Evolutionary conservation across 2,329 filamentous ascomycete genomes (phyloP).

Genomic region (Calonectria fujianensis): DNA sequence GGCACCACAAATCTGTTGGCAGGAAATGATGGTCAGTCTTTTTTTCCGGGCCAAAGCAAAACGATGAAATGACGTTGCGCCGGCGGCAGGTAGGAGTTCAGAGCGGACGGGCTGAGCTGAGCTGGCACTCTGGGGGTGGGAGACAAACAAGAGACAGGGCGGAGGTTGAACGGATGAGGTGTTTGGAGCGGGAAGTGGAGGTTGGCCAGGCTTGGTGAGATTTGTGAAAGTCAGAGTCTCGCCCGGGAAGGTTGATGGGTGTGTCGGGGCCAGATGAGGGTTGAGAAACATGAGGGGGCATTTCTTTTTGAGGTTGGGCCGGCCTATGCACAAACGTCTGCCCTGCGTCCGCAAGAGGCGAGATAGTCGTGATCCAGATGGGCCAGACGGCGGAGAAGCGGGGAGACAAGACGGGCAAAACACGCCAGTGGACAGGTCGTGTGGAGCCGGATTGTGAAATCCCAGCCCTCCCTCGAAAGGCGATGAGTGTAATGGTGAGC

Average conservation of each 20-base stretch:
- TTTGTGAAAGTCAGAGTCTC: slow-evolving; percentile 57
- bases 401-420: slow-evolving; percentile 48
- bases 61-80: slow-evolving; percentile 39
- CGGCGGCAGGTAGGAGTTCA: slow-evolving; percentile 37
- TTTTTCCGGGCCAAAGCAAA: slow-evolving; percentile 27
- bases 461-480: slow-evolving; percentile 49
- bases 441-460: slow-evolving; percentile 50
- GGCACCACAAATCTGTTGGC: slow-evolving; percentile 46
- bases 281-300: slow-evolving; percentile 55
- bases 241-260: slow-evolving; percentile 50
- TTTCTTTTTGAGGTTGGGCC: slow-evolving; percentile 59
- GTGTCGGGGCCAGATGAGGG: slow-evolving; percentile 51
- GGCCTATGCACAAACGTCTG: slow-evolving; percentile 56
- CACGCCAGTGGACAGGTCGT: slow-evolving; percentile 44
- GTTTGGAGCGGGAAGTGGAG: slow-evolving; percentile 49
- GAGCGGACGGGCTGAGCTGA: slow-evolving; percentile 36
- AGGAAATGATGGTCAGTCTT: slow-evolving; percentile 47
- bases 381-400: slow-evolving; percentile 39
- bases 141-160: slow-evolving; percentile 49
- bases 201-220: slow-evolving; percentile 53
- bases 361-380: slow-evolving; percentile 54
- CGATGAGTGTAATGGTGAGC: slow-evolving; percentile 34
- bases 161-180: slow-evolving; percentile 44
- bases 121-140: slow-evolving; percentile 41
- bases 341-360: slow-evolving; percentile 56